These are phyloP conservation scores for Macrophomina pseudophaseolina DNA, from an alignment of 2,329 filamentous ascomycete species.

Conservation along the genomic window DNA sequence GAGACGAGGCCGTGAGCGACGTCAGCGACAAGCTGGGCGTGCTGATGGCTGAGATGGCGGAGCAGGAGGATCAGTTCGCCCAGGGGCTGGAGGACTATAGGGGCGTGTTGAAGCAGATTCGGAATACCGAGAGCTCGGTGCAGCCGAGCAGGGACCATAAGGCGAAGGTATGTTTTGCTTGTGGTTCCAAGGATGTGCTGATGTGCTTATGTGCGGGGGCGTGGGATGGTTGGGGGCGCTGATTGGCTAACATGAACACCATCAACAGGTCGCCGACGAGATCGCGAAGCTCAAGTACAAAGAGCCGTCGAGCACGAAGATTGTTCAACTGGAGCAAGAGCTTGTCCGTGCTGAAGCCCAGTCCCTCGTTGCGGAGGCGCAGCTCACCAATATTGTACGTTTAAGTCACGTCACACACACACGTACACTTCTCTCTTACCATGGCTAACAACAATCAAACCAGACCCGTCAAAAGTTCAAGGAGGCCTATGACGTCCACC, in stretches of 20 bases:
- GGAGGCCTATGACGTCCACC: slow-evolving; percentile 88
- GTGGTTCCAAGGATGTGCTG: neutral
- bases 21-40: slow-evolving; percentile 96
- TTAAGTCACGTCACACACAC: neutral
- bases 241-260: neutral
- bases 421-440: slow-evolving; percentile 28
- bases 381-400: slow-evolving; percentile 89
- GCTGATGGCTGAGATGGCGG: slow-evolving; percentile 86
- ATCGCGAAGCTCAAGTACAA: slow-evolving; percentile 91
- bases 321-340: slow-evolving; percentile 91
- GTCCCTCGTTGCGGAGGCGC: slow-evolving; percentile 93
- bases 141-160: slow-evolving; percentile 90
- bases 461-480: slow-evolving; percentile 95
- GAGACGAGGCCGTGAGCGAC: slow-evolving; percentile 85
- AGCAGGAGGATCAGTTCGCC: slow-evolving; percentile 89
- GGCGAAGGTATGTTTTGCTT: slow-evolving; percentile 60
- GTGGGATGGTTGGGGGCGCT: neutral
- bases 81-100: slow-evolving; percentile 87
- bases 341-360: slow-evolving; percentile 95
- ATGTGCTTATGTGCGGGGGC: too few relatives aligned
- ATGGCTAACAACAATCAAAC: slow-evolving; percentile 26
- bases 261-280: slow-evolving; percentile 75
- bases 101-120: slow-evolving; percentile 82
- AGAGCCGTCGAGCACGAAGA: slow-evolving; percentile 81
- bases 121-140: slow-evolving; percentile 94